phyloP scores from a whole-genome alignment of 1,139 yeast genomes.

The Martiniozyma asiatica region DNA sequence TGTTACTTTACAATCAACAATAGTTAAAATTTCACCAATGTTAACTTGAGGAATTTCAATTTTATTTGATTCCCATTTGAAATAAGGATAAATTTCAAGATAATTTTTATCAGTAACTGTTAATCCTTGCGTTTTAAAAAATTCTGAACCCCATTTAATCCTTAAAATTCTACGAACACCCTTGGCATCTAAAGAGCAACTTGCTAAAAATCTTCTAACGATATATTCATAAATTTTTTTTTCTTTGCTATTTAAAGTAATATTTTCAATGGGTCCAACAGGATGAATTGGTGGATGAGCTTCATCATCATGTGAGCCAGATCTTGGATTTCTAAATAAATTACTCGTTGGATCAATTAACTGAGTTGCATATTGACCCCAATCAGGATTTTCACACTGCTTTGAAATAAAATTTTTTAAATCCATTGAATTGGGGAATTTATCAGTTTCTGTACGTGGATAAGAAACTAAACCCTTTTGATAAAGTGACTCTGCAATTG shows the following conservation, averaged over 20 bases:
- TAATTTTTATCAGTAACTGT: slow-evolving; percentile 64
- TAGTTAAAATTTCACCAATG: slow-evolving; percentile 41
- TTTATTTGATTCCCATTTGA: slow-evolving; percentile 62
- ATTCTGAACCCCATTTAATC: slow-evolving; percentile 69
- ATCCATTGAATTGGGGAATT: slow-evolving; percentile 68
- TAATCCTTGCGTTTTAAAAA: slow-evolving; percentile 58
- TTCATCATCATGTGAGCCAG: slow-evolving; percentile 78
- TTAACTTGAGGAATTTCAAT: slow-evolving; percentile 51
- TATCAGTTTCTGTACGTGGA: slow-evolving; percentile 96
- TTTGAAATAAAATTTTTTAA: slow-evolving; percentile 44
- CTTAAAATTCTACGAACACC: slow-evolving; percentile 58
- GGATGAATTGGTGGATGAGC: slow-evolving; percentile 99
- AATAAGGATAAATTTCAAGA: slow-evolving; percentile 68
- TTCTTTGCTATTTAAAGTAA: slow-evolving; percentile 41
- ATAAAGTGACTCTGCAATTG: slow-evolving; percentile 77
- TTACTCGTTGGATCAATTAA: slow-evolving; percentile 25
- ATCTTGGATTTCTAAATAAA: slow-evolving; percentile 48
- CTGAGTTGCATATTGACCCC: slow-evolving; percentile 37
- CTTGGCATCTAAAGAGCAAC: slow-evolving; percentile 83
- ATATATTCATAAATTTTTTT: slow-evolving; percentile 78
- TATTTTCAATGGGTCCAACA: slow-evolving; percentile 38
- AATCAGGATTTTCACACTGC: slow-evolving; percentile 38
- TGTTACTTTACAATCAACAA: slow-evolving; percentile 45
- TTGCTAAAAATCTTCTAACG: slow-evolving; percentile 77
- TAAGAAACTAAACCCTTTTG: slow-evolving; percentile 81